Percentiles rank a stretch among this genome's conserved stretches.
These are phyloP conservation scores for Silene noctiflora DNA, from an alignment of 179 eudicot genomes.

Conservation along the genomic window DNA sequence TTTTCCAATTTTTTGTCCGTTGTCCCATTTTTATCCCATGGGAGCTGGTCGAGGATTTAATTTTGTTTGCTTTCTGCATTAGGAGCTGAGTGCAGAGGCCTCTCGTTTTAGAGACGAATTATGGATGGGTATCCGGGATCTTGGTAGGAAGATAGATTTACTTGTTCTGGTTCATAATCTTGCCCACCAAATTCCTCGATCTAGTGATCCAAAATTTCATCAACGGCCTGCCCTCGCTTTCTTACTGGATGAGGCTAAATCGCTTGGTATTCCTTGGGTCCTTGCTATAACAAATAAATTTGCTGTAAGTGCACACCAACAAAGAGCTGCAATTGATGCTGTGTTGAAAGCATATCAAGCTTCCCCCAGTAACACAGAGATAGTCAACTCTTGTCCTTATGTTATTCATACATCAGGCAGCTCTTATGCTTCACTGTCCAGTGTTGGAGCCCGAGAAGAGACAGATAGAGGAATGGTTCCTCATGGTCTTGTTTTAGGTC, in stretches of 20 bases:
- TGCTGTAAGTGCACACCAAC: conserved; percentile 93
- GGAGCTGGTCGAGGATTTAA: neutral
- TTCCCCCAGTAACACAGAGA: conserved; percentile 62
- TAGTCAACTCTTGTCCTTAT: conserved; percentile 86
- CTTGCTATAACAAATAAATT: conserved; percentile 88
- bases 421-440: conserved; percentile 43
- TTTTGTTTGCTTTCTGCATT: conserved; percentile 23
- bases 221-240: conserved; percentile 68
- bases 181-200: conserved; percentile 76
- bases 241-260: conserved; percentile 80
- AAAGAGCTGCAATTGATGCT: conserved; percentile 61
- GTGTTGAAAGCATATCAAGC: conserved; percentile 80
- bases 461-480: conserved; percentile 42
- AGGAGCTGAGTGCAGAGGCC: conserved; percentile 81
- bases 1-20: neutral
- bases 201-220: conserved; percentile 45
- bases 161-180: conserved; percentile 90
- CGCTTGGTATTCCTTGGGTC: conserved; percentile 93
- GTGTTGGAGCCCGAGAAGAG: conserved; percentile 33
- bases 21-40: neutral
- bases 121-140: conserved; percentile 92
- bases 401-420: conserved; percentile 66
- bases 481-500: conserved; percentile 48
- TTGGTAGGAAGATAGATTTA: conserved; percentile 72
- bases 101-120: conserved; percentile 76